Percentiles rank a stretch among this genome's conserved stretches.
Conservation (phyloP, 495 filamentous ascomycete species). For the Penicillium ochrochloron region DNA sequence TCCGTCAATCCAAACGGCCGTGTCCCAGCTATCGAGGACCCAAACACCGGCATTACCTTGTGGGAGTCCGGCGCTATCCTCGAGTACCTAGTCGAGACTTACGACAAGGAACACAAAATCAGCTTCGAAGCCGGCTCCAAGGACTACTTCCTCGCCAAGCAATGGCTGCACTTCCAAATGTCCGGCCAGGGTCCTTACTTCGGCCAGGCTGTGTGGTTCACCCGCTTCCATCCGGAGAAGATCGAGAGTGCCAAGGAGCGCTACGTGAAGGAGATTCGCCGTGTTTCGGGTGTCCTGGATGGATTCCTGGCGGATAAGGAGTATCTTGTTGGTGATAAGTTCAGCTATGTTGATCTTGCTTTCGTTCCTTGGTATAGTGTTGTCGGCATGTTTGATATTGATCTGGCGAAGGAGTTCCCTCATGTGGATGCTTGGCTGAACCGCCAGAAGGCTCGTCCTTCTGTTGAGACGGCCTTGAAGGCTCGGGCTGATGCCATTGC, state of each 20-base stretch:
- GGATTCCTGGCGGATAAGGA: conserved; percentile 52
- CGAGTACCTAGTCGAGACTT: conserved; percentile 72
- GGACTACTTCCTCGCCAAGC: conserved; percentile 59
- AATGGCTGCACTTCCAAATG: conserved; percentile 71
- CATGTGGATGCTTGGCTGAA: conserved; percentile 49
- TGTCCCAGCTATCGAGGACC: conserved; percentile 63
- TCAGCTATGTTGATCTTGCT: conserved; percentile 61
- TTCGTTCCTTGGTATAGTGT: conserved; percentile 60
- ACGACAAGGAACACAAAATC: conserved; percentile 65
- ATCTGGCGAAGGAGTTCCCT: conserved; percentile 46
- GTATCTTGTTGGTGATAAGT: conserved; percentile 64
- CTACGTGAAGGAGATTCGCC: conserved; percentile 63
- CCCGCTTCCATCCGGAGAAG: conserved; percentile 58
- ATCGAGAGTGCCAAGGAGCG: conserved; percentile 60
- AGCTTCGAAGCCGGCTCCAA: conserved; percentile 54
- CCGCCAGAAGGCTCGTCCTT: conserved; percentile 42
- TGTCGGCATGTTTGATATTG: conserved; percentile 25
- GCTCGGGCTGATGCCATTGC: conserved; percentile 33
- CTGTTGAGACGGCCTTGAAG: conserved; percentile 46
- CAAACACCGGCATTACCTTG: conserved; percentile 66
- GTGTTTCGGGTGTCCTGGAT: conserved; percentile 64
- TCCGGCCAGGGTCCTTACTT: conserved; percentile 74
- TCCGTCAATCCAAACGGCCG: conserved; percentile 76
- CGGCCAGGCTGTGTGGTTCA: conserved; percentile 63
- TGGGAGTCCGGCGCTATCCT: conserved; percentile 80